Evolutionary conservation across 176 grass and related monocot genomes (phyloP).

Genomic region (Avena eriantha): DNA sequence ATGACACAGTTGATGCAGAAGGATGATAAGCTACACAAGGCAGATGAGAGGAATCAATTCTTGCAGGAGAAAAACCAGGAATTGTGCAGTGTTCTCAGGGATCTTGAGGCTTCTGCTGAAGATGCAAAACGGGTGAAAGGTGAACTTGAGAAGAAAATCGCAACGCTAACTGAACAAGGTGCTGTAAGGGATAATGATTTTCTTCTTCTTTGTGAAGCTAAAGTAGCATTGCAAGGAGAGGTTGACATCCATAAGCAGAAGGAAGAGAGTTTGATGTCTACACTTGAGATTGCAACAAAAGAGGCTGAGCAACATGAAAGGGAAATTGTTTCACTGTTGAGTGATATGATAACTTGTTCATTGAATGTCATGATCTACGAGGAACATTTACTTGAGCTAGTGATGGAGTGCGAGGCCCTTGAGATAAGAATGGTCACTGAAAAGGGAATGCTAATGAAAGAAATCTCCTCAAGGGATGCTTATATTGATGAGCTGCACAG

Average conservation of each 20-base stretch:
- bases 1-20: slow-evolving; percentile 38
- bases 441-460: slow-evolving; percentile 57
- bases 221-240: slow-evolving; percentile 50
- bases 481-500: slow-evolving; percentile 53
- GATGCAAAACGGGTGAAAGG: slow-evolving; percentile 40
- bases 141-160: slow-evolving; percentile 48
- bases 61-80: slow-evolving; percentile 42
- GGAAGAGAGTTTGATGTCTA: slow-evolving; percentile 48
- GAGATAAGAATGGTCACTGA: slow-evolving; percentile 49
- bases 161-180: slow-evolving; percentile 40
- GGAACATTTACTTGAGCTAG: slow-evolving; percentile 60
- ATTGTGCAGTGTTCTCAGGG: slow-evolving; percentile 42
- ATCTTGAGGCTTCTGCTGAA: slow-evolving; percentile 42
- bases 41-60: slow-evolving; percentile 43
- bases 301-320: slow-evolving; percentile 58
- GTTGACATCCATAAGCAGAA: slow-evolving; percentile 46
- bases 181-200: slow-evolving; percentile 41
- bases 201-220: slow-evolving; percentile 40
- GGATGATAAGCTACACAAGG: slow-evolving; percentile 40
- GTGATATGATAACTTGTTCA: slow-evolving; percentile 47
- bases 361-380: slow-evolving; percentile 48
- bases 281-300: slow-evolving; percentile 43
- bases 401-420: slow-evolving; percentile 52
- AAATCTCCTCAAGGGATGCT: slow-evolving; percentile 47
- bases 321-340: slow-evolving; percentile 51